A percentile compares a stretch with the other conserved stretches of the same genome.
Conservation (phyloP, 495 filamentous ascomycete genomes). For the Aspergillus kassunensis region DNA sequence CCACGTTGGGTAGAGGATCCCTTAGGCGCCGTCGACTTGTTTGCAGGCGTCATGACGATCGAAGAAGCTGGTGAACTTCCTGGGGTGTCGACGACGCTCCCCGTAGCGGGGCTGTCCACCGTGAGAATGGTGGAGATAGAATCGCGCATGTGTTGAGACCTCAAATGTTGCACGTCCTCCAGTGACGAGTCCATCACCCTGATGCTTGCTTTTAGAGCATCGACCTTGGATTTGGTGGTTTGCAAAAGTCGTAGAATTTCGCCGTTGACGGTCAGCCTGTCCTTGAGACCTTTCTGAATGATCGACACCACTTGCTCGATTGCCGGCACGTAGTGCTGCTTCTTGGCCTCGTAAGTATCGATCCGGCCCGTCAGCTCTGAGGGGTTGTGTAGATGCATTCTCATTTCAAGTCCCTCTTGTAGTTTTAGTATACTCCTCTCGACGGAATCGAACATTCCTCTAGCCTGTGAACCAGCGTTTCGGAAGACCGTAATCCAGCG, state of each 20-base stretch:
- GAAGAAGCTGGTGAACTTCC: slow-evolving; percentile 90
- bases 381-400: slow-evolving; percentile 64
- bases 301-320: slow-evolving; percentile 86
- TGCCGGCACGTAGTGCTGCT: slow-evolving; percentile 88
- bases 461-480: slow-evolving; percentile 84
- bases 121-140: slow-evolving; percentile 91
- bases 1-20: slow-evolving; percentile 46
- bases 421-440: slow-evolving; percentile 79
- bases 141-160: slow-evolving; percentile 74
- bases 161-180: slow-evolving; percentile 65
- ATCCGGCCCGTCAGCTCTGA: slow-evolving; percentile 69
- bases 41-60: slow-evolving; percentile 59
- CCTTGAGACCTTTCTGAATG: slow-evolving; percentile 87
- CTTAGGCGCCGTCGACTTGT: slow-evolving; percentile 33
- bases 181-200: slow-evolving; percentile 67
- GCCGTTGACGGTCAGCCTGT: slow-evolving; percentile 89
- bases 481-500: slow-evolving; percentile 93
- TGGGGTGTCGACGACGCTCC: slow-evolving; percentile 72
- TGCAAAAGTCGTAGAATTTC: slow-evolving; percentile 81
- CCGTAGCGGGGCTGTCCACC: slow-evolving; percentile 72
- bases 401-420: slow-evolving; percentile 71
- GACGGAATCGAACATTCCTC: slow-evolving; percentile 92
- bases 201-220: slow-evolving; percentile 70
- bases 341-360: slow-evolving; percentile 93
- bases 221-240: slow-evolving; percentile 77